Conservation (phyloP, 2,329 filamentous ascomycete species). For the Claviceps quebecensis region DNA sequence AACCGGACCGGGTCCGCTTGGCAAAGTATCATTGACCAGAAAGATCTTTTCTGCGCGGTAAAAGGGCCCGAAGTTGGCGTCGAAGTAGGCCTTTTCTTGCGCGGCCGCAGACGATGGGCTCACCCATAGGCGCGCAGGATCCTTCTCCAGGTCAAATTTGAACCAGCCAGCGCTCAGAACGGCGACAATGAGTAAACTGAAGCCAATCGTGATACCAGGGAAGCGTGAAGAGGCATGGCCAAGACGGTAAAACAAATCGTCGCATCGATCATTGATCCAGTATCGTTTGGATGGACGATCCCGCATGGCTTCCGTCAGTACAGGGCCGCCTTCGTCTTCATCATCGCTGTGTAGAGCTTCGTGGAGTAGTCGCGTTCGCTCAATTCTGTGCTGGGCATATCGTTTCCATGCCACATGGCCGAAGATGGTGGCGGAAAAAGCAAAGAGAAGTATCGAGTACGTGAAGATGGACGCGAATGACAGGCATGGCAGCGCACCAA, state of each 20-base stretch:
- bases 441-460: constrained; percentile 62
- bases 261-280: constrained; percentile 68
- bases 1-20: constrained; percentile 55
- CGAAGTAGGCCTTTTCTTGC: constrained; percentile 87
- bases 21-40: constrained; percentile 70
- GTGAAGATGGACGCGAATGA: constrained; percentile 84
- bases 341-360: constrained; percentile 77
- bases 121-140: constrained; percentile 93
- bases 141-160: constrained; percentile 74
- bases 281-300: constrained; percentile 72
- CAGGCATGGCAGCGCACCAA: constrained; percentile 80
- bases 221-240: constrained; percentile 72
- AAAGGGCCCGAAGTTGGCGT: constrained; percentile 85
- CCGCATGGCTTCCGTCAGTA: constrained; percentile 61
- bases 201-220: constrained; percentile 66
- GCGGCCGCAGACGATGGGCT: constrained; percentile 83
- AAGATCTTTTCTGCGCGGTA: constrained; percentile 91
- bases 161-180: constrained; percentile 80
- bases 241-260: constrained; percentile 64
- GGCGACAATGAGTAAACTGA: constrained; percentile 60
- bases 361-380: constrained; percentile 74
- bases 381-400: constrained; percentile 60
- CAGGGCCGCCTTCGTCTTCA: constrained; percentile 74
- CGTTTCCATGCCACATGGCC: constrained; percentile 65
- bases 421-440: constrained; percentile 50